Evolutionary conservation across 257 asterid genomes (phyloP), one percentile per base, ranked within the genome.

Genomic region (Solanum pimpinellifolium): DNA sequence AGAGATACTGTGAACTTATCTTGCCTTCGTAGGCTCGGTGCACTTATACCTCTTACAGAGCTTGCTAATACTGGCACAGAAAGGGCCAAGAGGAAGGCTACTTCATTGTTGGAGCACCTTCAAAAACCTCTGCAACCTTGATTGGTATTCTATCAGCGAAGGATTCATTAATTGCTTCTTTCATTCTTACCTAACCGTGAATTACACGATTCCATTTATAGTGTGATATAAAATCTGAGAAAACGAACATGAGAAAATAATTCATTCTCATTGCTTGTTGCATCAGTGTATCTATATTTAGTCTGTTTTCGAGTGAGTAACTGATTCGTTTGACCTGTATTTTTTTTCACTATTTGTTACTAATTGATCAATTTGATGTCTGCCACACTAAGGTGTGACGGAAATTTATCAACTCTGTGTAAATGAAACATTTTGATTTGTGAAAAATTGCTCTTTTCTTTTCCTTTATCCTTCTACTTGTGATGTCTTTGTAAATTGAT

Each of bases 71-170:
- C 80, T n/a, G 99, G 99, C 86, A 92, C 99, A 0, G 99, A 96
- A 88, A 93, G 99, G 87, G 98, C 98, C 0, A 93, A 93, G 91
- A 89, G 98, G 89, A 96, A 96, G 92, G 98, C 98, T 14, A 77
- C 89, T 41, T 94, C 98, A 1, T 90, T 96, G 93, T 62, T 96
- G 98, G 99, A 94, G 91, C 94, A 92, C 77, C 92, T 94, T 66
- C 83, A 88, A 9, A 94, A 87, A 77, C 86, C 92, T 1, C 95
- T 90, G 87, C 92, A 92, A 89, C 62, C 85, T 81, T 81, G 46
- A 81, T 29, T 89, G 91, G 89, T 31, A 68, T 27, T 80, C 46
- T 80, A 66, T 56, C 39, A 10, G 65, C 11, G 69, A 49, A 81
- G 6, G 69, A 49, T 49, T 31, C 62, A 20, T 31, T 81, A 81